Conservation (phyloP, 371 early-diverging fungal genomes). For the Thermomucor indicae-seudaticae region DNA sequence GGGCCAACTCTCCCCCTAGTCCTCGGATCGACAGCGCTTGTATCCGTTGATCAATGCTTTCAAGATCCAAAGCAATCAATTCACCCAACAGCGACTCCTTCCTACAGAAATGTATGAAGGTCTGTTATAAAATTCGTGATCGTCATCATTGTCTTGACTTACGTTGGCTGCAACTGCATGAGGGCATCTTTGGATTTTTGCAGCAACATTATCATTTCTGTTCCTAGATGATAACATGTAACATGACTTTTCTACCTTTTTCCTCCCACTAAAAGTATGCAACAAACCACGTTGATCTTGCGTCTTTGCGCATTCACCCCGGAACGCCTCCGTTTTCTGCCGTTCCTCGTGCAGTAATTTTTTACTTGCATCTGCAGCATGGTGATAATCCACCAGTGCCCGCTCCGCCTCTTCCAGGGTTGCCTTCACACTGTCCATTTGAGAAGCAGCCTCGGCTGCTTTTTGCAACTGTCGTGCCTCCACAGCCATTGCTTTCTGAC, state of each 20-base stretch:
- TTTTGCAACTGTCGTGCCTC: conserved; percentile 9
- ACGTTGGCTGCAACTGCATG: not conserved
- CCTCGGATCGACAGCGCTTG: too few relatives aligned
- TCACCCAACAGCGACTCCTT: too few relatives aligned
- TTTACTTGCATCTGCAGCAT: not conserved
- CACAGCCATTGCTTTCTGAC: conserved; percentile 11
- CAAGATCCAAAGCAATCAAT: not conserved
- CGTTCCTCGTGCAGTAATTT: not conserved
- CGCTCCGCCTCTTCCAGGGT: not conserved
- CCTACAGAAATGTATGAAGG: not conserved
- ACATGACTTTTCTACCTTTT: not conserved
- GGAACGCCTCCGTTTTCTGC: not conserved
- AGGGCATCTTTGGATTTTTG: not conserved
- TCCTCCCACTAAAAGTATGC: too few relatives aligned
- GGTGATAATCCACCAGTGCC: not conserved
- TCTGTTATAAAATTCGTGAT: too few relatives aligned
- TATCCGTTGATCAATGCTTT: not conserved
- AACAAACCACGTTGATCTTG: too few relatives aligned
- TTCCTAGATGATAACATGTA: not conserved
- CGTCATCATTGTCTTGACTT: too few relatives aligned
- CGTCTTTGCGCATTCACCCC: not conserved
- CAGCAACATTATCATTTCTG: not conserved
- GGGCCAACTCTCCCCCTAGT: not conserved
- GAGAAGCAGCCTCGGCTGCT: conserved; percentile 6
- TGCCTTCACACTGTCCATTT: not conserved